Evolutionary conservation across 805 yeast genomes (phyloP).

Genomic region (Sugiyamaella boreocaroliniensis): DNA sequence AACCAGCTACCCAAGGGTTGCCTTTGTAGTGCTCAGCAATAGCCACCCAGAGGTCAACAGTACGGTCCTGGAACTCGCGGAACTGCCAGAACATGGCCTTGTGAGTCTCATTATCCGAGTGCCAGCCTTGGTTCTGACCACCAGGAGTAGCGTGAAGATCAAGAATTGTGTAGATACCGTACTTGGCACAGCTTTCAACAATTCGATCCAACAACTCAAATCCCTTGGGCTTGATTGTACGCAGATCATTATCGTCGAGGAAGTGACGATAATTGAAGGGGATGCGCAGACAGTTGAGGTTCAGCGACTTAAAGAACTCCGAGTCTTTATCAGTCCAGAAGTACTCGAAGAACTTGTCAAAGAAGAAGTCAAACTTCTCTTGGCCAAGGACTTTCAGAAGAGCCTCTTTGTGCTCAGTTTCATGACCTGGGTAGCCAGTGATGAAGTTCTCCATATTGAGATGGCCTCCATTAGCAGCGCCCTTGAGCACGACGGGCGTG

Average conservation of each 20-base stretch:
- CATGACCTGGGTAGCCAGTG: conserved; percentile 50
- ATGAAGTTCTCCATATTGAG: conserved; percentile 53
- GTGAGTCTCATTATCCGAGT: conserved; percentile 42
- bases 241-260: conserved; percentile 41
- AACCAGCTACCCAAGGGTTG: conserved; percentile 48
- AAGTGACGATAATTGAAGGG: conserved; percentile 50
- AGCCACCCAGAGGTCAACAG: conserved; percentile 40
- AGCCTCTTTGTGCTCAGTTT: conserved; percentile 43
- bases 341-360: conserved; percentile 46
- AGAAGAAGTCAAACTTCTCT: conserved; percentile 44
- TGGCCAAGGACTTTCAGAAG: conserved; percentile 37
- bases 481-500: conserved; percentile 38
- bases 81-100: conserved; percentile 46
- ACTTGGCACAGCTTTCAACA: conserved; percentile 39
- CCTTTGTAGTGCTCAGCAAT: conserved; percentile 42
- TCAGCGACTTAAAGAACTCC: conserved; percentile 37
- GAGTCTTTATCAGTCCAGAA: conserved; percentile 50
- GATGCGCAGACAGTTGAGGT: conserved; percentile 43
- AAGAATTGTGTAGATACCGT: conserved; percentile 43
- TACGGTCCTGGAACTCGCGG: conserved; percentile 42
- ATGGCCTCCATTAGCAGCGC: conserved; percentile 43
- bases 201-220: conserved; percentile 40
- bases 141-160: conserved; percentile 48
- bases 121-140: conserved; percentile 53
- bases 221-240: conserved; percentile 39